Base-by-base conservation (phyloP, 129 eudicot genomes). In the Helianthus tuberosus region DNA sequence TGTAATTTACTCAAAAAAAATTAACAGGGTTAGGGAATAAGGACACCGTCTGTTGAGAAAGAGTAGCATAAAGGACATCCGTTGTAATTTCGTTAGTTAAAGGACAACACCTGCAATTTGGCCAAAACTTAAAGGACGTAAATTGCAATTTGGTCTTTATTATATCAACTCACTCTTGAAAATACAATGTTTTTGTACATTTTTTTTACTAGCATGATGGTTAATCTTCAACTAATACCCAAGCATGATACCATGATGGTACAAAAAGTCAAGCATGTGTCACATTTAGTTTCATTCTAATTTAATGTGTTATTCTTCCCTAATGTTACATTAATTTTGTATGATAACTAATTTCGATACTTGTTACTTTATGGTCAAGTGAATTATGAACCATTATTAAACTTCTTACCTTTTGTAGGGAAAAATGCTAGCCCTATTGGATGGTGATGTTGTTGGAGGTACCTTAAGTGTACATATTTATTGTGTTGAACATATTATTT, bases 351-450 rank as follows among this genome's bases (percentile, higher is more conserved):
- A 2, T 58, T 58, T 25, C 0, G 11, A 39, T 41, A 41, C 58
- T 23, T 23, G 8, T 54, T 66, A 75, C 68, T 20, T 55, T 79
- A 68, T 66, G 47, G 58, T 66, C 36, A 48, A 60, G 69, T 57
- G 69, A 66, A 47, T 66, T 20, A 43, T 25, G 27, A 41, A 39
- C 53, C 11, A 35, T 41, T 66, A 60, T 43, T 5, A 8, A 41
- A 11, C 12, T 71, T 54, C 41, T 41, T 66, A 66, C 46, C 39
- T 6, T 54, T 76, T 72, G 77, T 79, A 93, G 98, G 96, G 83
- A 17, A 90, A 90, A 80, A 88, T 93, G 70, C 80, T 90, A 64
- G 85, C 97, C 11, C 65, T 93, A 11, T 90, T 97, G 73, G 77
- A 66, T 63, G 74, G 78, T 55, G 86, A 86, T 46, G 58, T 46